Evolutionary conservation across 2,329 filamentous ascomycete genomes (phyloP), one percentile per base, ranked within the genome.

Genomic region (Clonostachys solani): DNA sequence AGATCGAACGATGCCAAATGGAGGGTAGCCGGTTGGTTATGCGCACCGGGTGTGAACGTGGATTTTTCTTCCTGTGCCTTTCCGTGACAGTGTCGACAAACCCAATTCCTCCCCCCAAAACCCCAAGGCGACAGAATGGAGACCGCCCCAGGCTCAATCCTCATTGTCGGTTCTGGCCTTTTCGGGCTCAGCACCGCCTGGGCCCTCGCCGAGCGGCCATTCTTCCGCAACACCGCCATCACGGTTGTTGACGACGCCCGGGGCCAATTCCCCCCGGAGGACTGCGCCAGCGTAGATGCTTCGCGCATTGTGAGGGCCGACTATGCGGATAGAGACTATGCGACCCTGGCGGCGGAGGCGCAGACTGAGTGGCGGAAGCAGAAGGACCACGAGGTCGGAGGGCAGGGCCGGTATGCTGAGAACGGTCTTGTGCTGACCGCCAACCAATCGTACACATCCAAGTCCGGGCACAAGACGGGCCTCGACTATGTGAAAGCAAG

Each of bases 251-350:
- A 86, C 62, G 72, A 80, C 47, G 74, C 73, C 6, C 63, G 71
- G 5, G 61, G 62, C 3, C 76, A 84, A 36, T 84, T 85, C 58
- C 82, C 82, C 3, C 72, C 80, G 7, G 67, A 72, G 40, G 81
- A 86, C 56, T 74, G 75, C 48, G 75, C 81, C 44, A 82, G 77
- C 53, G 75, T 84, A 58, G 83, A 86, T 66, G 74, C 73, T 5
- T 84, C 81, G 13, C 78, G 83, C 54, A 83, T 86, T 55, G 74
- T 86, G 53, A 75, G 83, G 48, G 69, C 80, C 44, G 92, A 97
- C 73, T 97, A 97, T 61, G 84, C 88, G 6, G 84, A 92, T 60
- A 71, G 80, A 1, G 79, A 84, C 18, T 97, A 97, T 66, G 80
- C 89, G 6, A 70, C 74, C 15, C 81, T 97, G 42, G 90, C 86